Evolutionary conservation across 2,329 filamentous ascomycete species (phyloP).

Genomic region (Fusarium torulosum): DNA sequence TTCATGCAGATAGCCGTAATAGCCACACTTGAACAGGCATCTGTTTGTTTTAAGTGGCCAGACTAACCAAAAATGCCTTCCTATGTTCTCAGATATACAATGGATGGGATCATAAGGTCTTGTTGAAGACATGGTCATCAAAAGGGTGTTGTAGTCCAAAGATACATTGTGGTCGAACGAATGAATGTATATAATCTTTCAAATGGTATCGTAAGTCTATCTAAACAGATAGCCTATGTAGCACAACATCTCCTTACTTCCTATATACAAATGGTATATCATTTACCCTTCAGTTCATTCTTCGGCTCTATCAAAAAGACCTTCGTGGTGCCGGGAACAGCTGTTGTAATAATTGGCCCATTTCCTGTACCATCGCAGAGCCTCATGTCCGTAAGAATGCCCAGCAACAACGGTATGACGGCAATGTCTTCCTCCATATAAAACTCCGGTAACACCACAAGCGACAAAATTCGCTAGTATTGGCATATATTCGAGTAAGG

Average conservation of each 20-base stretch:
- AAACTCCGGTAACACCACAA: slow-evolving; percentile 26
- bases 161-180: not conserved
- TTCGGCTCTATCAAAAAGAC: slow-evolving; percentile 18
- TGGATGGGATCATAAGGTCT: not conserved
- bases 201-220: not conserved
- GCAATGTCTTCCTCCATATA: slow-evolving; percentile 2
- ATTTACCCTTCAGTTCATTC: slow-evolving; percentile 9
- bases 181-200: not conserved
- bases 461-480: slow-evolving; percentile 33
- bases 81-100: not conserved
- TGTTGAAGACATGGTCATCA: not conserved
- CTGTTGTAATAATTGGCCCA: slow-evolving; percentile 5
- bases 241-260: not conserved
- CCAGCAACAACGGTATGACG: slow-evolving; percentile 10
- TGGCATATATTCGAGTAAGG: slow-evolving; percentile 39
- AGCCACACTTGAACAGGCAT: not conserved
- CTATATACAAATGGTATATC: slow-evolving; percentile 24
- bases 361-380: slow-evolving; percentile 10
- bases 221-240: not conserved
- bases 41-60: not conserved
- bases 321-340: slow-evolving; percentile 8
- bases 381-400: slow-evolving; percentile 5
- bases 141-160: not conserved
- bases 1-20: not conserved
- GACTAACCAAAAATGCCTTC: too few relatives aligned